Base-by-base conservation (phyloP, 2,329 filamentous ascomycete species). In the Fusarium sp. region DNA sequence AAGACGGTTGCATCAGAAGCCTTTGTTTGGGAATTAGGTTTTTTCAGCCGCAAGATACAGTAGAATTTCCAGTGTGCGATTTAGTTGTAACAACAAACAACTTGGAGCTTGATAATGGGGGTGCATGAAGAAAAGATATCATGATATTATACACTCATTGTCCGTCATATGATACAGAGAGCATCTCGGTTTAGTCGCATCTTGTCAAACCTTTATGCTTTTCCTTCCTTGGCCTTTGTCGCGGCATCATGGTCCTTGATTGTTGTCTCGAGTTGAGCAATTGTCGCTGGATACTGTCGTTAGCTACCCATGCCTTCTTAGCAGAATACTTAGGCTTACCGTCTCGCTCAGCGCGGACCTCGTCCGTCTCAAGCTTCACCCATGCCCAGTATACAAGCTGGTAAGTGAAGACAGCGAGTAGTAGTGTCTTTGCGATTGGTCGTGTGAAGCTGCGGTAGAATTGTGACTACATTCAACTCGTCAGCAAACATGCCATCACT, bases 361-460 rank as follows among this genome's bases (percentile, higher is more conserved):
- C 94, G 64, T 94, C 88, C 37, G 89, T 88, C 82, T 95, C 94
- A 60, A 96, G 86, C 82, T 92, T 94, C 41, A 90, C 81, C 94
- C 94, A 97, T 16, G 84, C 85, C 85, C 90, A 94, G 83, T 95
- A 96, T 16, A 88, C 83, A n/a, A 93, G 78, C 83, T 97, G 94
- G 82, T 96, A 97, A 2, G 92, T 93, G 79, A 94, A 91, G 65
- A 95, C 88, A 64, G 94, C 93, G 79, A 93, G 88, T 41, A 96
- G 87, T 74, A 94, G 89, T 64, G 91, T 91, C 84, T 95, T 96
- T 63, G 90, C 88, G 54, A 96, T 86, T 4, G 94, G 93, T 2
- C 92, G 88, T 43, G 91, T 90, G 80, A 95, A 95, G 16, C 90
- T 91, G 80, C 90, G 92, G 86, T 95, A 96, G 84, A 95, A 95